Conservation (phyloP, 176 grass and related monocot species). For the Dactylis glomerata region DNA sequence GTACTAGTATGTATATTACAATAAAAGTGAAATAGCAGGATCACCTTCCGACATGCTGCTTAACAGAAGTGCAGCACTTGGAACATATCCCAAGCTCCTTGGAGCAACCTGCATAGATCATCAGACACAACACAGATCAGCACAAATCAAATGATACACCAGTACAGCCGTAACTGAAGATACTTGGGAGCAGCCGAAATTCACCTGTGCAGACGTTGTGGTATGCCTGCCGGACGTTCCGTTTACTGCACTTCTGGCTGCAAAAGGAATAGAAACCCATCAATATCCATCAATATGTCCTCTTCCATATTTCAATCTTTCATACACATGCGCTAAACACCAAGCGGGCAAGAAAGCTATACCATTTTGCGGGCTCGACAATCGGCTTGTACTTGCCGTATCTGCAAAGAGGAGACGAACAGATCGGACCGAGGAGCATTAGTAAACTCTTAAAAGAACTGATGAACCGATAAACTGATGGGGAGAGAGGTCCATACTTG, state of each 20-base stretch:
- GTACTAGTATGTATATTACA: not conserved
- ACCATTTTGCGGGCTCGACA: conserved; percentile 82
- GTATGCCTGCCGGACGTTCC: conserved; percentile 76
- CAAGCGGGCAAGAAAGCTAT: conserved; percentile 27
- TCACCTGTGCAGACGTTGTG: conserved; percentile 82
- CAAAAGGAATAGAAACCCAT: conserved; percentile 22
- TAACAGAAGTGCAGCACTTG: conserved; percentile 61
- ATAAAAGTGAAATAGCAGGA: conserved; percentile 9
- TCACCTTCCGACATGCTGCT: conserved; percentile 72
- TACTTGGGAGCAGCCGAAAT: not conserved
- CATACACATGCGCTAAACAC: not conserved
- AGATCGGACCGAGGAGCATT: not conserved
- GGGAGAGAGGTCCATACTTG: conserved; percentile 36
- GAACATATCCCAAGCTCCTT: conserved; percentile 76
- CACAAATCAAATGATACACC: not conserved
- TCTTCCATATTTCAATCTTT: not conserved
- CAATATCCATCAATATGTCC: not conserved
- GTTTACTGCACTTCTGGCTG: conserved; percentile 86
- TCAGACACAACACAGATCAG: not conserved
- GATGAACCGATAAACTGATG: not conserved
- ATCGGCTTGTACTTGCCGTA: conserved; percentile 93
- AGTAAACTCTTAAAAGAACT: not conserved
- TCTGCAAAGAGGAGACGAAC: conserved; percentile 42
- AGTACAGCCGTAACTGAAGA: not conserved
- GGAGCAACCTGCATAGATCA: conserved; percentile 62